Percentiles rank a stretch among this genome's conserved stretches.
These are phyloP conservation scores for Penicillium sp. DNA, from an alignment of 2,329 filamentous ascomycete genomes.

Conservation along the genomic window DNA sequence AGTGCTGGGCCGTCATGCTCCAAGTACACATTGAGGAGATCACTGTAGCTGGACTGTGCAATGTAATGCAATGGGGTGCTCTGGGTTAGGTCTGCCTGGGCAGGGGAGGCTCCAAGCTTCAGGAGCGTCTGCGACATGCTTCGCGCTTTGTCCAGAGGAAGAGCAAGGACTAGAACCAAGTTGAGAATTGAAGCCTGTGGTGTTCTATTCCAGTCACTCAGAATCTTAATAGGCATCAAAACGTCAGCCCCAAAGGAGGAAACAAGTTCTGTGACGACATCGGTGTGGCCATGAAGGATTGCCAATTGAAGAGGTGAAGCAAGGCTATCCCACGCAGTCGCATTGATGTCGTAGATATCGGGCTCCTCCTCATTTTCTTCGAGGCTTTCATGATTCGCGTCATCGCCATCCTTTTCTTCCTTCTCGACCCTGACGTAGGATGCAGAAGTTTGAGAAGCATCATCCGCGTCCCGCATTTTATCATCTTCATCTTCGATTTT, in stretches of 20 bases:
- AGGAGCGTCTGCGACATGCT: slow-evolving; percentile 66
- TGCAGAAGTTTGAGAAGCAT: slow-evolving; percentile 57
- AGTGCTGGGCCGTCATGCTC: slow-evolving; percentile 61
- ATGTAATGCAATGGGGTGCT: slow-evolving; percentile 67
- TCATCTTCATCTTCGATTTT: slow-evolving; percentile 28
- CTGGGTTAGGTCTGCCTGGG: slow-evolving; percentile 67
- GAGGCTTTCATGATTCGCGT: slow-evolving; percentile 45
- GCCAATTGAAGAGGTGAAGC: slow-evolving; percentile 76
- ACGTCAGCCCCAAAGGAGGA: slow-evolving; percentile 74
- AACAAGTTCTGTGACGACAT: slow-evolving; percentile 68
- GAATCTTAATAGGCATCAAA: slow-evolving; percentile 70
- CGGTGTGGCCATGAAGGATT: slow-evolving; percentile 68
- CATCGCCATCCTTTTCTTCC: slow-evolving; percentile 23
- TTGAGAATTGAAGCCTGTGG: slow-evolving; percentile 65
- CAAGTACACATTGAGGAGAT: slow-evolving; percentile 45
- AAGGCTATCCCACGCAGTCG: slow-evolving; percentile 75
- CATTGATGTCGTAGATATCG: slow-evolving; percentile 76
- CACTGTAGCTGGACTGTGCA: slow-evolving; percentile 51
- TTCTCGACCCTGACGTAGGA: slow-evolving; percentile 69
- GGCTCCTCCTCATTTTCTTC: slow-evolving; percentile 64
- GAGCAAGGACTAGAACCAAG: slow-evolving; percentile 64
- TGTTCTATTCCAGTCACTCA: slow-evolving; percentile 43
- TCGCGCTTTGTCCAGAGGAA: slow-evolving; percentile 63
- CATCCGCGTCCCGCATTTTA: slow-evolving; percentile 53
- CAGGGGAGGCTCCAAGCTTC: slow-evolving; percentile 67